Conservation (phyloP, 495 filamentous ascomycete species). For the Pyrenopolyporus hunteri region DNA sequence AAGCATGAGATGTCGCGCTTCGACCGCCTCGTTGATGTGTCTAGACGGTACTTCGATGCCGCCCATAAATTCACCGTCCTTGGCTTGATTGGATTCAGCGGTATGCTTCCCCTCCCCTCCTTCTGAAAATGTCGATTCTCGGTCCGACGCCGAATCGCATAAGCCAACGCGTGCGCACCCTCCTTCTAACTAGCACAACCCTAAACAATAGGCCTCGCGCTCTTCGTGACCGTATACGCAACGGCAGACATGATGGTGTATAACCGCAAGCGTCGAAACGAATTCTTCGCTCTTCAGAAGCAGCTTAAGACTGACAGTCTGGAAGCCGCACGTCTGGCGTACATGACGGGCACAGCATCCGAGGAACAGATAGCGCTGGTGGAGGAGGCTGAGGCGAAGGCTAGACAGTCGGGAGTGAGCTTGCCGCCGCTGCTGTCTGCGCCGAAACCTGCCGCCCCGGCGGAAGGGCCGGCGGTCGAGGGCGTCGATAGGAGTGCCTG, state of each 20-base stretch:
- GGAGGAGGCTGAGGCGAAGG: slow-evolving; percentile 49
- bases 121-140: background rate
- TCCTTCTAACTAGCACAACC: background rate
- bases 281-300: slow-evolving; percentile 70
- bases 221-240: slow-evolving; percentile 77
- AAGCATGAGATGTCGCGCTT: slow-evolving; percentile 67
- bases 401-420: slow-evolving; percentile 41
- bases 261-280: slow-evolving; percentile 72
- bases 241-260: slow-evolving; percentile 85
- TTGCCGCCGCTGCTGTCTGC: slow-evolving; percentile 46
- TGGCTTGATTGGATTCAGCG: slow-evolving; percentile 76
- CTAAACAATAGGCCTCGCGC: slow-evolving; percentile 65
- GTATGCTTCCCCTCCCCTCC: slow-evolving; percentile 54
- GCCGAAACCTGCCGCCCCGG: slow-evolving; percentile 1
- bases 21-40: slow-evolving; percentile 70
- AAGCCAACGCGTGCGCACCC: no score
- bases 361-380: slow-evolving; percentile 58
- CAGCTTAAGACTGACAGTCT: slow-evolving; percentile 59
- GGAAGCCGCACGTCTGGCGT: slow-evolving; percentile 62
- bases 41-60: slow-evolving; percentile 77
- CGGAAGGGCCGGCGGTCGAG: background rate
- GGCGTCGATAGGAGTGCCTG: slow-evolving; percentile 14
- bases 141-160: no score
- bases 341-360: slow-evolving; percentile 67
- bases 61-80: slow-evolving; percentile 80